Percentiles rank a stretch among this genome's conserved stretches.
Conservation (phyloP, 495 filamentous ascomycete species). For the Podospora fimiseda region DNA sequence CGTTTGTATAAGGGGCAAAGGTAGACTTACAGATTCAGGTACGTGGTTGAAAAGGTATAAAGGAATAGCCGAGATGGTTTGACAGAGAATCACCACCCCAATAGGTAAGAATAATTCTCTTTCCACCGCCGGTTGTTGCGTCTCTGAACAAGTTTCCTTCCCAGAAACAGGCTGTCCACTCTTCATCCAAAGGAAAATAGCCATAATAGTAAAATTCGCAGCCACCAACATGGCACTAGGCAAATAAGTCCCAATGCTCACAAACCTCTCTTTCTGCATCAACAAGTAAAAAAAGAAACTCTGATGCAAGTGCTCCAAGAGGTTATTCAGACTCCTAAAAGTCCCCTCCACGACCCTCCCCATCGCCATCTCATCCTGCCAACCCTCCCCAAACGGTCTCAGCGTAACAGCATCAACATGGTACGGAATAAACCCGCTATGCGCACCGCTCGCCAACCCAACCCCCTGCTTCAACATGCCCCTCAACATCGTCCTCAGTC, state of each 20-base stretch:
- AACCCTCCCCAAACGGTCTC: constrained; percentile 80
- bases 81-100: constrained; percentile 59
- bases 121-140: constrained; percentile 43
- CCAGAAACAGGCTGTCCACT: constrained; percentile 61
- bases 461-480: constrained; percentile 91
- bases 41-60: constrained; percentile 82
- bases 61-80: constrained; percentile 75
- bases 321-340: constrained; percentile 88
- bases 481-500: constrained; percentile 81
- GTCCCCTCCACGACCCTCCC: constrained; percentile 84
- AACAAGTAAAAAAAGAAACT: constrained; percentile 99
- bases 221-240: constrained; percentile 96
- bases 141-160: constrained; percentile 8
- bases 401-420: constrained; percentile 95
- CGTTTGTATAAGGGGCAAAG: too few relatives aligned
- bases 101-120: constrained; percentile 74
- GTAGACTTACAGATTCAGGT: constrained; percentile 51
- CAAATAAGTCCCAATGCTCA: constrained; percentile 95
- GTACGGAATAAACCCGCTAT: constrained; percentile 94
- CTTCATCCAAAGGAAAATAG: constrained; percentile 85
- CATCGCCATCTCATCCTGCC: constrained; percentile 95
- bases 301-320: constrained; percentile 95
- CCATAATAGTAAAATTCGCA: constrained; percentile 89
- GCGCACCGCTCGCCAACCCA: constrained; percentile 83
- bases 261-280: constrained; percentile 83